Conservation (phyloP, 805 yeast species). For the Candida ficus region DNA sequence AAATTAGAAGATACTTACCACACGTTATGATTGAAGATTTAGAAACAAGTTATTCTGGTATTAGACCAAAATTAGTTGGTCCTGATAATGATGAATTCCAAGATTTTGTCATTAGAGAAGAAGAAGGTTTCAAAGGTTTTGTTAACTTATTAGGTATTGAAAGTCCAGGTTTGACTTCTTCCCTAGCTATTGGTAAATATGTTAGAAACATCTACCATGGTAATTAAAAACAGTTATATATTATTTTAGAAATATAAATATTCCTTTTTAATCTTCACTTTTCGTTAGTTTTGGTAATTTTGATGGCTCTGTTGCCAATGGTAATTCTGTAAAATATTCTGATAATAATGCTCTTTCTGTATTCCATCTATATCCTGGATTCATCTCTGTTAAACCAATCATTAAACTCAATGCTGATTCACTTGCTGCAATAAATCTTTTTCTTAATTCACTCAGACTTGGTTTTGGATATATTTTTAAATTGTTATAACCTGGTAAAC, state of each 20-base stretch:
- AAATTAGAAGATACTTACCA: constrained; percentile 62
- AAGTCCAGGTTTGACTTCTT: constrained; percentile 83
- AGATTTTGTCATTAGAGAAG: constrained; percentile 71
- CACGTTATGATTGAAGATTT: constrained; percentile 45
- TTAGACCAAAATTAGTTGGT: constrained; percentile 69
- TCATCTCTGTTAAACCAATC: constrained; percentile 65
- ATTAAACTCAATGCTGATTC: constrained; percentile 76
- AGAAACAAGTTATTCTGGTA: constrained; percentile 71
- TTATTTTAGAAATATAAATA: not conserved
- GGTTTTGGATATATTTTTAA: constrained; percentile 80
- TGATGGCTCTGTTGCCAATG: constrained; percentile 64
- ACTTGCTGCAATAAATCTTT: constrained; percentile 85
- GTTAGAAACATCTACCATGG: constrained; percentile 36
- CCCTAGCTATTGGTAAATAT: constrained; percentile 77
- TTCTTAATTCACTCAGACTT: constrained; percentile 69
- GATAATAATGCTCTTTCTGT: constrained; percentile 60
- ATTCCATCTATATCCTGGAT: constrained; percentile 70
- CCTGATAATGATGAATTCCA: constrained; percentile 44
- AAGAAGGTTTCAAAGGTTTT: constrained; percentile 70
- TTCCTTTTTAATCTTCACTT: constrained; percentile 2
- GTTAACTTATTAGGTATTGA: constrained; percentile 80
- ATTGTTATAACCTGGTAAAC: constrained; percentile 71
- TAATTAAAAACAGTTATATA: not conserved
- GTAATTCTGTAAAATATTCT: constrained; percentile 66
- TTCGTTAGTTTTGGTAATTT: constrained; percentile 46